Evolutionary conservation across 164 flowering plant species (phyloP).

Genomic region (Santalum album): DNA sequence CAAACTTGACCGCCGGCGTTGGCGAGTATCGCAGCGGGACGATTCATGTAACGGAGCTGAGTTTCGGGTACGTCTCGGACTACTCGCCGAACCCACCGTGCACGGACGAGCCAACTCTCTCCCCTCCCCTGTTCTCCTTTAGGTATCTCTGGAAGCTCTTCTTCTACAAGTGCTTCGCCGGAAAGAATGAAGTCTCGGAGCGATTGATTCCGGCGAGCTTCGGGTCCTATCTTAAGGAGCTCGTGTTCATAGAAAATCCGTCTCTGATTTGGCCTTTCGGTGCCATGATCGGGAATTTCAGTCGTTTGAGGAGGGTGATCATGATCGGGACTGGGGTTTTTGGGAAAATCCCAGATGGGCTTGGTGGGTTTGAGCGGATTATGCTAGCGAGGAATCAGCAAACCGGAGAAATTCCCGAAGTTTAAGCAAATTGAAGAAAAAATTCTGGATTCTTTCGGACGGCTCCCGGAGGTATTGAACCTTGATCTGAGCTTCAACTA

Average conservation of each 20-base stretch:
- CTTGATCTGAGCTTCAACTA: conserved; percentile 59
- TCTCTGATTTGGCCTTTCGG: conserved; percentile 36
- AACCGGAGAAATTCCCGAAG: conserved; percentile 23
- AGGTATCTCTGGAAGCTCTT: conserved; percentile 57
- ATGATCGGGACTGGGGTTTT: conserved; percentile 44
- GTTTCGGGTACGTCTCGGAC: conserved; percentile 69
- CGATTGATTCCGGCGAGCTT: conserved; percentile 20
- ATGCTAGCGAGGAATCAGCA: conserved; percentile 44
- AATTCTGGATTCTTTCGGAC: conserved; percentile 47
- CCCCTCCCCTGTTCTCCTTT: conserved; percentile 36
- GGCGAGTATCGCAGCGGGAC: background rate
- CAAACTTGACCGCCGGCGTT: conserved; percentile 17
- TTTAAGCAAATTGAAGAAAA: conserved; percentile 32
- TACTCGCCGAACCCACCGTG: conserved; percentile 66
- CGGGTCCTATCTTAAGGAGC: conserved; percentile 41
- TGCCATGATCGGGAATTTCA: conserved; percentile 30
- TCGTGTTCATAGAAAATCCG: conserved; percentile 67
- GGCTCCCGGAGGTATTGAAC: too few species aligned
- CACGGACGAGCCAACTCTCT: conserved; percentile 29
- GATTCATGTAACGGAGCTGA: conserved; percentile 55
- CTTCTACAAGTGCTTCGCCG: conserved; percentile 69
- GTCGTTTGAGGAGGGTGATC: conserved; percentile 37
- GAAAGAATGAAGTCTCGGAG: conserved; percentile 9
- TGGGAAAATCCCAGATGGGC: conserved; percentile 40
- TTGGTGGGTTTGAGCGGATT: conserved; percentile 48